Evolutionary conservation across 164 flowering plant genomes (phyloP), one percentile per base, ranked within the genome.

Genomic region (Buxus sempervirens): DNA sequence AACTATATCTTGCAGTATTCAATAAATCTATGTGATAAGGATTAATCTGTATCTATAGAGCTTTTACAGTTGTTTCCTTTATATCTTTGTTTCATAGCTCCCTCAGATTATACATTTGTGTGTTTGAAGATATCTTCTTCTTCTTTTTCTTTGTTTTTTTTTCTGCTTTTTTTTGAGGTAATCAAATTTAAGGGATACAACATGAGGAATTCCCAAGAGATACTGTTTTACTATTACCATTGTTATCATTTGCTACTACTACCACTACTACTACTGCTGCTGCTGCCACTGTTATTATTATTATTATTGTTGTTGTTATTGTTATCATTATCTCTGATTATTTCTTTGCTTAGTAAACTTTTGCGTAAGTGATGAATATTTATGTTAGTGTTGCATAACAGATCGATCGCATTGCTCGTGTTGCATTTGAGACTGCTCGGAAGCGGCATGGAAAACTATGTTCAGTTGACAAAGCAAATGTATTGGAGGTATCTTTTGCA

Each of bases 381-480:
- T 36, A 61, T 62, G 20, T 53, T 14, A 22, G 28, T 55, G 54
- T 55, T 75, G 42, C 51, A 51, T 70, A 54, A 63, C 81, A 94
- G 98, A 79, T 94, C 73, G 97, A 90, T 76, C 94, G 99, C 45
- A 92, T 95, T 79, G 97, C 99, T 78, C 98, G 88, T 25, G 75
- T 90, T 77, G 99, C 94, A 65, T 90, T 95, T 82, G 90, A 92
- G 82, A 90, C 87, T 64, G 98, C 99, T 66, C 83, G 87, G 63
- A 90, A 89, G 75, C 86, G 99, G 55, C 79, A 75, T 56, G 89
- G 94, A 57, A 92, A 85, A 71, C 91, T 95, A 63, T 95, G 99
- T 78, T 92, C 98, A 58, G 99, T 95, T 65, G 99, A 95, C 75
- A 95, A 95, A 85, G 99, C 99, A 55, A 95, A 95, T 85, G 99